Base-by-base conservation (phyloP, 202 grass and related monocot species). In the Zoysia matrella region DNA sequence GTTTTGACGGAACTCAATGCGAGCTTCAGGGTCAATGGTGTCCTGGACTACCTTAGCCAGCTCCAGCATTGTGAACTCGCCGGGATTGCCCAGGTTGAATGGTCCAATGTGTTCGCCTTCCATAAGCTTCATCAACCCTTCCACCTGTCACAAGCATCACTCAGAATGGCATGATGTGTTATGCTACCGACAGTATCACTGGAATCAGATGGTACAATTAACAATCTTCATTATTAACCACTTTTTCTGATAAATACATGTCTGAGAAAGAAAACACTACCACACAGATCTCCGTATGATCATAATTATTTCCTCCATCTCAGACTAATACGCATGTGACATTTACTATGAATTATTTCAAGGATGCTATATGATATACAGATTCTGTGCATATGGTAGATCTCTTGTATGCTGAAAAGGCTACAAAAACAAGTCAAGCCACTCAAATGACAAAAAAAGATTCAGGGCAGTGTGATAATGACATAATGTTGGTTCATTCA, bases 91-190 rank as follows among this genome's bases (percentile, higher is more conserved):
- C 22, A 22, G 22, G 62, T 94, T 94, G 63, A 94, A 94, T 45
- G 91, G 91, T 14, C 88, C 91, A 51, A 87, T 67, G 13, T 94
- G 88, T 7, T 94, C 91, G 3, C 91, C 85, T 88, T 94, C 91
- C 91, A 94, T 94, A 65, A 94, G 66, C 3, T 70, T 91, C 86
- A 94, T 94, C 78, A 94, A 62, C n/a, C 91, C 91, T 77, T 89
- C 80, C 16, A 94, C 91, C 91, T 94, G 80, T 11, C 0, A 79
- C 51, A 79, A 54, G 50, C 30, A 67, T 73, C 63, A 11, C 57
- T 75, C 44, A 57, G 58, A 77, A 51, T 66, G 8, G 16, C 6
- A 71, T 0, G 4, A 39, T 52, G 78, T 22, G 41, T 7, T 55
- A 18, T 22, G 40, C 18, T 55, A 43, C 50, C 11, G 6, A 57